Percentiles rank a stretch among this genome's conserved stretches.
phyloP scores from a whole-genome alignment of 306 rosid genomes.

The Ormosia emarginata region DNA sequence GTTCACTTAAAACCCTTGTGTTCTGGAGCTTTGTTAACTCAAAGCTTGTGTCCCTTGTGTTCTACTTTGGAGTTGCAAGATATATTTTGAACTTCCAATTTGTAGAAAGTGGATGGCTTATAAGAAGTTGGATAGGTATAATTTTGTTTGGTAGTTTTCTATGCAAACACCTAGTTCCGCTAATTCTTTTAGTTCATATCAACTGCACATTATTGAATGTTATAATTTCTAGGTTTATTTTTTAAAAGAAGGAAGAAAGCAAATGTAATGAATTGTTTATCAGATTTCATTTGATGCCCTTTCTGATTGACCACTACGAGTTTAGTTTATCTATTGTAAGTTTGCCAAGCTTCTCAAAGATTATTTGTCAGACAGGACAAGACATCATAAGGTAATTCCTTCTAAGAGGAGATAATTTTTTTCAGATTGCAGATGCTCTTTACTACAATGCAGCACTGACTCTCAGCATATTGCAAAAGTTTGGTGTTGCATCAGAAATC shows the following conservation, averaged over 20 bases:
- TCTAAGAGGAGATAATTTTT: background rate
- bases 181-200: background rate
- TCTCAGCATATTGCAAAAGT: slow-evolving; percentile 67
- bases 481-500: slow-evolving; percentile 78
- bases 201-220: background rate
- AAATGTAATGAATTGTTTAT: background rate
- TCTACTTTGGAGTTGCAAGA: background rate
- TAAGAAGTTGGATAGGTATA: background rate
- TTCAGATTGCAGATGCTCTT: slow-evolving; percentile 90
- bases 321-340: background rate
- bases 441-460: slow-evolving; percentile 80
- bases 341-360: slow-evolving; percentile 14
- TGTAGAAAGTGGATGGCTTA: background rate
- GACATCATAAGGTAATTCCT: background rate
- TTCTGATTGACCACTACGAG: background rate
- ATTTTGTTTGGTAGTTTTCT: background rate
- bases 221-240: background rate
- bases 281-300: background rate
- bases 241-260: background rate
- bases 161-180: background rate
- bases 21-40: background rate
- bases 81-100: background rate
- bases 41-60: background rate
- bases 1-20: background rate
- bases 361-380: background rate